Conservation (phyloP, 495 filamentous ascomycete genomes). For the Penicillium roqueforti region DNA sequence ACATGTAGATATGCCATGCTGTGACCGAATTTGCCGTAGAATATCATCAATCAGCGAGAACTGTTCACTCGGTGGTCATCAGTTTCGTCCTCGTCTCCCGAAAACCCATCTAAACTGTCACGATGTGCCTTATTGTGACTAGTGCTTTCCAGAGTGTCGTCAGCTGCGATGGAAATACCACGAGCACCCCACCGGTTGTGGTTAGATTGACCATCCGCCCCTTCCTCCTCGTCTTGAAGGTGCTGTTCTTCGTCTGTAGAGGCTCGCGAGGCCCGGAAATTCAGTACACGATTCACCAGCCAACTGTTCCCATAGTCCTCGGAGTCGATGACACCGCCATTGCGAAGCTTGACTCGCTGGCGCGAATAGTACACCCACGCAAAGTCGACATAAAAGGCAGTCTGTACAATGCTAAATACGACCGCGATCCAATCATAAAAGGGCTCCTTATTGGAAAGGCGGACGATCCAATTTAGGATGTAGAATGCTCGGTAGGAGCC, state of each 20-base stretch:
- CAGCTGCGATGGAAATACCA: conserved; percentile 76
- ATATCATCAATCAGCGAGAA: conserved; percentile 2
- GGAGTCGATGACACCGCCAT: conserved; percentile 86
- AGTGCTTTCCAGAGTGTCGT: conserved; percentile 62
- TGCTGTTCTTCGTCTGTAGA: conserved; percentile 37
- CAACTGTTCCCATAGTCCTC: conserved; percentile 84
- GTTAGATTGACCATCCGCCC: conserved; percentile 20
- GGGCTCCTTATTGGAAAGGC: conserved; percentile 54
- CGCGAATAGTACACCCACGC: conserved; percentile 94
- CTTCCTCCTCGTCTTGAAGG: conserved; percentile 37
- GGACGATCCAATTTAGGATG: conserved; percentile 85
- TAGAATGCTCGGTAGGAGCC: conserved; percentile 90
- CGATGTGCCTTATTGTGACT: conserved; percentile 27
- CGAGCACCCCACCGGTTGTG: conserved; percentile 67
- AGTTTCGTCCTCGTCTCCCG: conserved; percentile 24
- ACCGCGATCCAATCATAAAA: conserved; percentile 67
- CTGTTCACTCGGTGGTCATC: conserved; percentile 2
- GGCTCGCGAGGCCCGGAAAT: conserved; percentile 30
- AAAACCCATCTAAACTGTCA: conserved; percentile 23
- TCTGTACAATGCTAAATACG: conserved; percentile 87
- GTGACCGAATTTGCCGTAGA: neutral
- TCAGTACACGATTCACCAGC: conserved; percentile 53
- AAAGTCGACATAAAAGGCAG: conserved; percentile 88
- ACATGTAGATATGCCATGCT: neutral
- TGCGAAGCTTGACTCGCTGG: conserved; percentile 89